Base-by-base conservation (phyloP, 192 early-diverging fungal species). In the Linnemannia schmuckeri region DNA sequence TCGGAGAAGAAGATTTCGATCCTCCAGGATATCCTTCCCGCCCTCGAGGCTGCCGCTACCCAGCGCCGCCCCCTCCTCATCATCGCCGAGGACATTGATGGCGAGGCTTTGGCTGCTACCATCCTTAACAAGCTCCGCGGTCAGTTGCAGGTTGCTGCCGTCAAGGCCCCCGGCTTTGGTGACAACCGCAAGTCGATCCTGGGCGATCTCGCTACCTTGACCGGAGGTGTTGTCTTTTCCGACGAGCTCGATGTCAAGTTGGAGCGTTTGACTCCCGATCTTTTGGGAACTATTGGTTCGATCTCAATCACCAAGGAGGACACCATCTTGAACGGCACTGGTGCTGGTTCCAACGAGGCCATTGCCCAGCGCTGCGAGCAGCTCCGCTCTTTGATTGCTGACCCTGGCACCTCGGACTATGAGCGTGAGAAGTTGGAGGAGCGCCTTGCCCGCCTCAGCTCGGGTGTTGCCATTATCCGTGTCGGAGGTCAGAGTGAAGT, bases 341-440 rank as follows among this genome's bases (percentile, higher is more conserved):
- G 99, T 63, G 96, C 93, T 47, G 98, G 98, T 76, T 89, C 92
- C 90, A 98, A 97, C 92, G 98, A 97, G 78, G 86, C 90, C 63
- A 93, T 99, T 89, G 91, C 91, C 87, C 95, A 97, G 90, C 97
- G 99, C 79, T 96, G 98, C 88, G 98, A 99, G 89, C 98, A 99
- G 92, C 96, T 99, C 90, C 98, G 99, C 86, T 91, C 94, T 27
- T 93, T 97, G 79, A 98, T 99, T 78, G 91, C 88, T 86, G 93
- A 94, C 76, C 38, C 91, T 33, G 90, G 95, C 70, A 95, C 96
- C 74, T 98, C 97, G 46, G 97, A 99, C 70, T 99, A 99, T 89
- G 99, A 99, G 91, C 96, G 96, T 90, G 99, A 99, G 93, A 99
- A 99, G 93, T 93, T 99, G 82, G 97, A 99, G 91, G 99, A 99